These are phyloP conservation scores for Leucosporidium scottii DNA, from an alignment of 768 basidiomycete genomes.

Conservation along the genomic window DNA sequence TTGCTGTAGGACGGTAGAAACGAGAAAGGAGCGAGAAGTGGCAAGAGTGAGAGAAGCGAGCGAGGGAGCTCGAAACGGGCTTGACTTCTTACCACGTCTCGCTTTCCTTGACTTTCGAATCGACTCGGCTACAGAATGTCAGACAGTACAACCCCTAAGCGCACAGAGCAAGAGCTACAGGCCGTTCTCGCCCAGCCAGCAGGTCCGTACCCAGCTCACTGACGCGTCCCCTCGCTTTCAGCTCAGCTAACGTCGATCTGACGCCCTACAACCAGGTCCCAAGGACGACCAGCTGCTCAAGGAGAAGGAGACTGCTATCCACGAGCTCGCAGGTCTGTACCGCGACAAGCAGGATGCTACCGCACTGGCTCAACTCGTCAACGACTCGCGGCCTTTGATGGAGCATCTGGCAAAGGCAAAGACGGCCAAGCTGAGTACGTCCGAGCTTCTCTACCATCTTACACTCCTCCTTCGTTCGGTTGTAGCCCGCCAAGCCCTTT, in stretches of 20 bases:
- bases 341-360: conserved; percentile 79
- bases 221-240: not conserved
- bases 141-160: not conserved
- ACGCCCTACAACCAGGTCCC: conserved; percentile 14
- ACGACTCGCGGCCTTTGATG: conserved; percentile 74
- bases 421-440: conserved; percentile 86
- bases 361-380: conserved; percentile 78
- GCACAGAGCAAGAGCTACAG: not conserved
- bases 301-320: conserved; percentile 76
- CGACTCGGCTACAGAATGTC: not conserved
- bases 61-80: not conserved
- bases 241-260: too few relatives aligned
- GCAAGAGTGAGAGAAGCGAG: too few relatives aligned
- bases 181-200: conserved; percentile 12
- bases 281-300: conserved; percentile 53
- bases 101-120: not conserved
- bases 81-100: not conserved
- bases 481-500: not conserved
- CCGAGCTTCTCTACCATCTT: not conserved
- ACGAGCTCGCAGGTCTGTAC: conserved; percentile 79
- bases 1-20: too few relatives aligned
- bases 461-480: not conserved
- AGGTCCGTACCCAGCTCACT: conserved; percentile 42
- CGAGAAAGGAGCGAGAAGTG: not conserved
- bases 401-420: conserved; percentile 94